Evolutionary conservation across 371 early-diverging fungal species (phyloP).

Genomic region (Haplosporangium sp.): DNA sequence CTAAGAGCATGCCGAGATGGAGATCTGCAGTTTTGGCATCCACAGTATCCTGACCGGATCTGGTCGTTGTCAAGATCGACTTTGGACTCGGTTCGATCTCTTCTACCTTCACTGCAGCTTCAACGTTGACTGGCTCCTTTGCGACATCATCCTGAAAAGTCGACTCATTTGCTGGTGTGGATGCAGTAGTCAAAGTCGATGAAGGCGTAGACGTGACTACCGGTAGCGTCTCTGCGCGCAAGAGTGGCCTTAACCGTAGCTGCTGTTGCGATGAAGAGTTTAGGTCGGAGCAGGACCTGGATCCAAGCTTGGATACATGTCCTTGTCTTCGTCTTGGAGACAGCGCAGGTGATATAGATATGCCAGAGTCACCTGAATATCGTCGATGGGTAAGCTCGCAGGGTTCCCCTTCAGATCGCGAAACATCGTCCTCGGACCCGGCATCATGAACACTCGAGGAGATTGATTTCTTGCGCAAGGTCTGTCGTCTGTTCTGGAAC

Average conservation of each 20-base stretch:
- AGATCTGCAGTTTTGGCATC: conserved; percentile 29
- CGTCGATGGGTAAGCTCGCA: conserved; percentile 1
- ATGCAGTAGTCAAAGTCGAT: neutral
- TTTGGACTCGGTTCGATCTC: conserved; percentile 6
- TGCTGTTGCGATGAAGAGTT: conserved; percentile 11
- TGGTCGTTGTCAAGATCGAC: neutral
- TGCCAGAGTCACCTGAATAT: conserved; percentile 30
- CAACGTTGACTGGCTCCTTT: neutral
- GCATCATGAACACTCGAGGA: conserved; percentile 18
- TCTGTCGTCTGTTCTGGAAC: conserved; percentile 93
- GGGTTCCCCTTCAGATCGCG: conserved; percentile 14
- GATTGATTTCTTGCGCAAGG: conserved; percentile 42
- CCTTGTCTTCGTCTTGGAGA: conserved; percentile 1
- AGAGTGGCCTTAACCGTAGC: conserved; percentile 4
- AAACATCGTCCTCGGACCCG: conserved; percentile 32
- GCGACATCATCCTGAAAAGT: neutral
- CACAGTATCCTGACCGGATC: conserved; percentile 8
- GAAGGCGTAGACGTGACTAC: neutral
- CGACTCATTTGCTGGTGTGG: neutral
- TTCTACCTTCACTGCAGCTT: conserved; percentile 13
- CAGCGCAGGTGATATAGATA: conserved; percentile 19
- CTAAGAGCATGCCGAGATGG: conserved; percentile 38
- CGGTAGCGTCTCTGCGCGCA: conserved; percentile 26
- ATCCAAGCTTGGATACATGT: conserved; percentile 4
- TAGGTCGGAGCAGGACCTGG: conserved; percentile 31